phyloP scores from a whole-genome alignment of 2,329 filamentous ascomycete species.

The Daldinia sp. region DNA sequence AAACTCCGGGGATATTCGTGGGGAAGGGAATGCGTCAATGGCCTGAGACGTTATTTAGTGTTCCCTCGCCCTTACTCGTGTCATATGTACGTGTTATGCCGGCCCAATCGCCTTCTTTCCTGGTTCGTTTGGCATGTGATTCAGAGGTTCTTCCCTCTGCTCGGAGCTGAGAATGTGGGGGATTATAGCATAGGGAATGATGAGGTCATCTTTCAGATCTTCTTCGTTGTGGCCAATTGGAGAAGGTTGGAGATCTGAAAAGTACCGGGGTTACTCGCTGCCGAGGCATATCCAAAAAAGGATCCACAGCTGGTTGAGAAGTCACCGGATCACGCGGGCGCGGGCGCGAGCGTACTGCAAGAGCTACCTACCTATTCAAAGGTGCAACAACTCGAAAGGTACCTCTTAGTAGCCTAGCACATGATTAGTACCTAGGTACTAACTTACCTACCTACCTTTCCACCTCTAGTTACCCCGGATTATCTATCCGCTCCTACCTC shows the following conservation, averaged over 20 bases:
- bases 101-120: background rate
- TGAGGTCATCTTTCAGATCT: constrained; percentile 26
- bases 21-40: constrained; percentile 25
- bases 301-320: background rate
- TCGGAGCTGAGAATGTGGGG: constrained; percentile 24
- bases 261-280: constrained; percentile 14
- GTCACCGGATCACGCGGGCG: background rate
- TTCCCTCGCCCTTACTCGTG: constrained; percentile 18
- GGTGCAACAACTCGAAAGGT: too few relatives aligned
- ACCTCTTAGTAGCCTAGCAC: too few relatives aligned
- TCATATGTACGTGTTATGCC: constrained; percentile 3
- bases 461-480: background rate
- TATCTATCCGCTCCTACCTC: background rate
- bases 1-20: constrained; percentile 28
- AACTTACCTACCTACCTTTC: too few relatives aligned
- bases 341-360: background rate
- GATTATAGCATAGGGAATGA: background rate
- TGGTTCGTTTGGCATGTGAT: constrained; percentile 32
- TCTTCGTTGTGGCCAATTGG: background rate
- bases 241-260: constrained; percentile 1
- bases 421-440: too few relatives aligned
- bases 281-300: background rate
- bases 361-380: too few relatives aligned
- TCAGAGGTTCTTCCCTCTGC: background rate
- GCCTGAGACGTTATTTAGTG: constrained; percentile 12